phyloP scores from a whole-genome alignment of 108 stramenopile genomes.

The Skeletonema potamos region DNA sequence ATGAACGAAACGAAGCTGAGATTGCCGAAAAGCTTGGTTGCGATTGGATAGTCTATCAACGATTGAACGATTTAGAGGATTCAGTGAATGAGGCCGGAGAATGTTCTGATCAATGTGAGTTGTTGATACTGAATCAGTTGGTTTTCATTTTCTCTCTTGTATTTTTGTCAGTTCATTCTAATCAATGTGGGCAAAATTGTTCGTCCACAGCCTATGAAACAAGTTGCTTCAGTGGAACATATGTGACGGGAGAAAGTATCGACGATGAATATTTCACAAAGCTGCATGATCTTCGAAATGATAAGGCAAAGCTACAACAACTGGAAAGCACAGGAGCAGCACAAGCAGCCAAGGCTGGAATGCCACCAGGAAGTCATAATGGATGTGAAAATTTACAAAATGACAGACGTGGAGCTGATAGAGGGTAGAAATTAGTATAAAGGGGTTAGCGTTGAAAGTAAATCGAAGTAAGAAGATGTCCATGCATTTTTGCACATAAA shows the following conservation, averaged over 20 bases:
- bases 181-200: background rate
- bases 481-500: background rate
- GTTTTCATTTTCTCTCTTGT: background rate
- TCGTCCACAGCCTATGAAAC: constrained; percentile 77
- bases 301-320: constrained; percentile 63
- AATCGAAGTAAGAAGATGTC: background rate
- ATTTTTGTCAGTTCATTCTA: background rate
- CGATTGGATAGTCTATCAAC: constrained; percentile 87
- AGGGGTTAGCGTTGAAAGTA: background rate
- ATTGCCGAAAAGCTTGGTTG: constrained; percentile 89
- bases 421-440: background rate
- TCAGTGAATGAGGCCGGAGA: constrained; percentile 55
- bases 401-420: constrained; percentile 47
- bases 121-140: background rate
- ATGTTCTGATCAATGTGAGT: constrained; percentile 18
- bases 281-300: constrained; percentile 77
- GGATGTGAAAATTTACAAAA: constrained; percentile 80
- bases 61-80: constrained; percentile 61
- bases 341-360: background rate
- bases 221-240: constrained; percentile 94
- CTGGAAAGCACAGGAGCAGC: constrained; percentile 3
- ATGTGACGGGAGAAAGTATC: constrained; percentile 89
- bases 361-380: constrained; percentile 63
- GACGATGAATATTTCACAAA: constrained; percentile 75
- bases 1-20: constrained; percentile 83